Evolutionary conservation across 441 rosid genomes (phyloP).

Genomic region (Corymbia calophylla): DNA sequence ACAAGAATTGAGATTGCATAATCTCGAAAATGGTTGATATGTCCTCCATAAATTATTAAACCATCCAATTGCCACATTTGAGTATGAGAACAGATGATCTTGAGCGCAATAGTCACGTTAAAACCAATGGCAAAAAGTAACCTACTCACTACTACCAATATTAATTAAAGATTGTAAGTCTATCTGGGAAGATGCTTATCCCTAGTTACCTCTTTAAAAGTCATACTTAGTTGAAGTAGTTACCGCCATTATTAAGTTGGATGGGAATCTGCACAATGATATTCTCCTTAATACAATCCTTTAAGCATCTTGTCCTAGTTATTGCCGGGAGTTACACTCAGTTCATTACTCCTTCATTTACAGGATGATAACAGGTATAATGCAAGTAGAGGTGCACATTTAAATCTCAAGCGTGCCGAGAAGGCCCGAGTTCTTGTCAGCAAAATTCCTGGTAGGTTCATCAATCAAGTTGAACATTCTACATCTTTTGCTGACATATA

Average conservation of each 20-base stretch:
- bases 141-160: not conserved
- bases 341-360: conserved; percentile 15
- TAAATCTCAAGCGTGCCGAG: conserved; percentile 97
- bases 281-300: not conserved
- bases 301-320: not conserved
- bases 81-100: not conserved
- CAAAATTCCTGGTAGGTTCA: conserved; percentile 83
- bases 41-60: not conserved
- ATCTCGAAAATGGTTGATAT: not conserved
- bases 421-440: conserved; percentile 86
- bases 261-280: not conserved
- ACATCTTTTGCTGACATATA: not conserved
- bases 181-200: not conserved
- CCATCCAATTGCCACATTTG: not conserved
- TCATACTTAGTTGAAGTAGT: not conserved
- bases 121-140: not conserved
- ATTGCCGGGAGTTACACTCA: not conserved
- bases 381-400: conserved; percentile 96
- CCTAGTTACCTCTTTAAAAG: not conserved
- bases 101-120: not conserved
- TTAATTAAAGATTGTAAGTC: not conserved
- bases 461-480: not conserved
- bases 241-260: not conserved
- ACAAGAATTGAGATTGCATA: not conserved
- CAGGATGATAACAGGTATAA: conserved; percentile 97